These are phyloP conservation scores for Sclerotinia nivalis DNA, from an alignment of 2,329 filamentous ascomycete species.

Conservation along the genomic window DNA sequence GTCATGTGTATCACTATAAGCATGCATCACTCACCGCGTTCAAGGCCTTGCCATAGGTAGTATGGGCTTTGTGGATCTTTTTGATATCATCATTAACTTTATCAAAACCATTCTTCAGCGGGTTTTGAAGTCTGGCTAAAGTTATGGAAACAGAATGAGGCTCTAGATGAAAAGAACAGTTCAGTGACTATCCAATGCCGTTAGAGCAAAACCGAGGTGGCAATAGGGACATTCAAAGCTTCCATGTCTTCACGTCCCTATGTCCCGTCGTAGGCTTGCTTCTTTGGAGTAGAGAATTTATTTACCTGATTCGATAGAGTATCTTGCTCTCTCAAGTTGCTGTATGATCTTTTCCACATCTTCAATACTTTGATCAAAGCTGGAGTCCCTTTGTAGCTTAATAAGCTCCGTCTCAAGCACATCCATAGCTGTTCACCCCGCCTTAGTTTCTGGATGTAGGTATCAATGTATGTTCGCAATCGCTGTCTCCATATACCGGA, in stretches of 20 bases:
- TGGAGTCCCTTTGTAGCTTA: slow-evolving; percentile 39
- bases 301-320: slow-evolving; percentile 70
- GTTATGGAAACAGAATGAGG: slow-evolving; percentile 70
- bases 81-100: slow-evolving; percentile 78
- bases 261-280: not conserved
- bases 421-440: slow-evolving; percentile 40
- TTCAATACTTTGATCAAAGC: slow-evolving; percentile 49
- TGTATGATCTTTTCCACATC: slow-evolving; percentile 85
- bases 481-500: not conserved
- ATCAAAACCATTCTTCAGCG: slow-evolving; percentile 79
- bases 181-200: not conserved
- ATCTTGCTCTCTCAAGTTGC: slow-evolving; percentile 70
- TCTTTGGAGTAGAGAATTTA: slow-evolving; percentile 17
- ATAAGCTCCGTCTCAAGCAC: slow-evolving; percentile 39
- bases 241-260: not conserved
- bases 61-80: slow-evolving; percentile 78
- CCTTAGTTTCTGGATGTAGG: slow-evolving; percentile 11
- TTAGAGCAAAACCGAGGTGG: not conserved
- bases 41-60: slow-evolving; percentile 80
- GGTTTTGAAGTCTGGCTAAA: slow-evolving; percentile 82
- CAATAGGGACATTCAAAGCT: slow-evolving; percentile 21
- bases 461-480: not conserved
- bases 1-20: not conserved
- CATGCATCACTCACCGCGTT: slow-evolving; percentile 62
- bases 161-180: slow-evolving; percentile 48